These are phyloP conservation scores for Fusarium annulatum DNA, from an alignment of 2,329 filamentous ascomycete genomes.

Conservation along the genomic window DNA sequence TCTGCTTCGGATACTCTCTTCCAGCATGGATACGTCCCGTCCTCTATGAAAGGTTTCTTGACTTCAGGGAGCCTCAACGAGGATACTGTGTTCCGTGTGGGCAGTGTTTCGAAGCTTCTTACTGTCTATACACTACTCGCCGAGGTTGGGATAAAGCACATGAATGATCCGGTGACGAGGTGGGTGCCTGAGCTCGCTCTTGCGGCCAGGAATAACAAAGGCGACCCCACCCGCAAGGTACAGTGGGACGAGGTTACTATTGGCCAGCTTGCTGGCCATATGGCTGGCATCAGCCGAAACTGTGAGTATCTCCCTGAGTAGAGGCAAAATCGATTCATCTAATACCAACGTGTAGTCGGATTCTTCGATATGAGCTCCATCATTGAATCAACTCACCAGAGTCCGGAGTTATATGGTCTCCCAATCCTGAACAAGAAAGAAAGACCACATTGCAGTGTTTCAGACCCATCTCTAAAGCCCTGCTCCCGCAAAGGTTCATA, in stretches of 20 bases:
- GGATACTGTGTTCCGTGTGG: neutral
- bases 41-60: neutral
- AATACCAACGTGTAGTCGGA: neutral
- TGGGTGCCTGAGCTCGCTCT: conserved; percentile 16
- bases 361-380: neutral
- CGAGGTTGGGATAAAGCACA: neutral
- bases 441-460: neutral
- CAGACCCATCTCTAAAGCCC: neutral
- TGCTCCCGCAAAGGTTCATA: conserved; percentile 1
- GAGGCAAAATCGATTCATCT: neutral
- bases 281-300: neutral
- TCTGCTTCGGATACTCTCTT: conserved; percentile 4
- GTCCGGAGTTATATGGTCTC: neutral
- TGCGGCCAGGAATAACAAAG: neutral
- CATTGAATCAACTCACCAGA: neutral
- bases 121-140: neutral
- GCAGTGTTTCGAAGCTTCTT: neutral
- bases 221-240: neutral
- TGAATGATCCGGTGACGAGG: conserved; percentile 8
- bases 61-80: neutral
- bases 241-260: conserved; percentile 14
- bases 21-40: conserved; percentile 1
- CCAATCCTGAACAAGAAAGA: neutral
- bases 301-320: neutral
- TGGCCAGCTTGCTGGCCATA: neutral